Evolutionary conservation across 2,329 filamentous ascomycete species (phyloP).

Genomic region (Emmonsiellopsis sp.): DNA sequence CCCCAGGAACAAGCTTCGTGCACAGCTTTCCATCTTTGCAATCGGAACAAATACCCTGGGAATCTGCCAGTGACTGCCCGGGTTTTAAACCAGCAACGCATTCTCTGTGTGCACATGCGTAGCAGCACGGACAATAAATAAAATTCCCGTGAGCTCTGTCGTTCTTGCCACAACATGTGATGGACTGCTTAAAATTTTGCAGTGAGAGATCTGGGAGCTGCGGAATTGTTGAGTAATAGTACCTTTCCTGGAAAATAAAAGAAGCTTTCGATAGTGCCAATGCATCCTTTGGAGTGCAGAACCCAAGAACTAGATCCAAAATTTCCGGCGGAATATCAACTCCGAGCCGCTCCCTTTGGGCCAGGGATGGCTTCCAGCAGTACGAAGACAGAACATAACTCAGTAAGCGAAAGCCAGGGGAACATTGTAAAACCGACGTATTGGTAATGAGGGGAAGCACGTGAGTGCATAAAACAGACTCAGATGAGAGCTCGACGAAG

Average conservation of each 20-base stretch:
- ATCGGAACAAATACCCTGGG: conserved; percentile 12
- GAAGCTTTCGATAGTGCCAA: conserved; percentile 18
- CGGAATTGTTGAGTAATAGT: conserved; percentile 15
- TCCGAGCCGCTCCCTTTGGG: conserved; percentile 13
- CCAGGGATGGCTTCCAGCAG: conserved; percentile 14
- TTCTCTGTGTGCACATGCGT: conserved; percentile 4
- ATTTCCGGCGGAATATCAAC: conserved; percentile 7
- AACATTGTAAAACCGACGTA: conserved; percentile 16
- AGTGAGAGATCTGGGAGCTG: conserved; percentile 13
- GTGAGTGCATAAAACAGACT: conserved; percentile 7
- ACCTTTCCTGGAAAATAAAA: conserved; percentile 12
- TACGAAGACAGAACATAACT: conserved; percentile 15
- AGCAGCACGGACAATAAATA: conserved; percentile 5
- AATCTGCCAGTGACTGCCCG: neutral
- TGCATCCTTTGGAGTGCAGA: conserved; percentile 12
- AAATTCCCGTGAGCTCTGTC: conserved; percentile 5
- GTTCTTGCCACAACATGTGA: conserved; percentile 19
- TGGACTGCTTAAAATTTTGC: conserved; percentile 10
- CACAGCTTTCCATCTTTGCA: conserved; percentile 13
- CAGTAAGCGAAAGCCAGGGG: conserved; percentile 18
- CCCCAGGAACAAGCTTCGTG: conserved; percentile 10
- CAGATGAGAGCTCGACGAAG: conserved; percentile 14
- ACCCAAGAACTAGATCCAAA: conserved; percentile 10
- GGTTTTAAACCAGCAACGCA: neutral
- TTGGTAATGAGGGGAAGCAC: conserved; percentile 13